Base-by-base conservation (phyloP, 2,329 filamentous ascomycete species). In the Phialophora chinensis region DNA sequence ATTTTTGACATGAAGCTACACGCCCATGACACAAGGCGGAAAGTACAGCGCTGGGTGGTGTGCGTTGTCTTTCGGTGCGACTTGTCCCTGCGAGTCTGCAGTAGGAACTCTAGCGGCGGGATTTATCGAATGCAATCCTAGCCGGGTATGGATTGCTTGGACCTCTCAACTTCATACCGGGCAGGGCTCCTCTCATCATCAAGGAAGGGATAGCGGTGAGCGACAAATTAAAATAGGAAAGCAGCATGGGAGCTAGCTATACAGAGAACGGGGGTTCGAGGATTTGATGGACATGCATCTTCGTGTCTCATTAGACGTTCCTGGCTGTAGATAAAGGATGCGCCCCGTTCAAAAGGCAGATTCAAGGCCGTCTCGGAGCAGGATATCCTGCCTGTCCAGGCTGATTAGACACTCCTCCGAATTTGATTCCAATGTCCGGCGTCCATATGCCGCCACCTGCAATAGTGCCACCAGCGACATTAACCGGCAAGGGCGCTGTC, bases 351-450 rank as follows among this genome's bases (percentile, higher is more conserved):
- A 25, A 20, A 27, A 52, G 25, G 20, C 20, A 17, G 4, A 25
- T 20, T 61, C 59, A 61, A 49, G 49, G 59, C 8, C 59, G 59
- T 23, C 59, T 14, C 25, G 69, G 66, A 62, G 49, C 62, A 59
- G 69, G 66, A 63, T 71, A 71, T 25, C 69, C 69, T 4, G 69
- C 69, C 62, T 69, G 66, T 1, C 68, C 68, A 27, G 66, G 63
- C 52, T 69, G 70, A 60, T 60, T 69, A 5, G 67, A 63, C 12
- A 74, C 72, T 27, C 80, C 84, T 0, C 86, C 87, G 77, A 97
- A 96, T 65, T 88, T 89, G 73, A 96, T 95, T 0, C 90, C 91
- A 83, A 91, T 89, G 1, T 90, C 88, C 0, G 92, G 91, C 63
- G 87, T 89, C 93, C 93, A 97, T 76, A 91, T 88, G 6, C 85